Conservation (phyloP, 148 eudicot genomes). For the Beta vulgaris region DNA sequence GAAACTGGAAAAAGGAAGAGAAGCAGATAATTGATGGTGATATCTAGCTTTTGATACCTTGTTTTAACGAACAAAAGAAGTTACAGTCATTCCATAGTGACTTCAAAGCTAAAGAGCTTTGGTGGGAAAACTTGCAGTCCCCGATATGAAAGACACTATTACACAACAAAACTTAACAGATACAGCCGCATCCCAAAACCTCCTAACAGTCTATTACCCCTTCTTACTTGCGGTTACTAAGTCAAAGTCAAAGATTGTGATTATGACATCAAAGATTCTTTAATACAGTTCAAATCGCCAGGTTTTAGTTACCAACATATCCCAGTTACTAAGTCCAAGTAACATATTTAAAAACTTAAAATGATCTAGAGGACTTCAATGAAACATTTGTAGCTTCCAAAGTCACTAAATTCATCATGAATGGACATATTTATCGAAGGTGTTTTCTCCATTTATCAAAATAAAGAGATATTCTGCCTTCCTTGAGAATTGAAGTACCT, state of each 20-base stretch:
- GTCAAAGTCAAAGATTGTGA: neutral
- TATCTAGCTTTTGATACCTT: neutral
- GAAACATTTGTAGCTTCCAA: neutral
- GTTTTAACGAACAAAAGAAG: neutral
- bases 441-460: neutral
- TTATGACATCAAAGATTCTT: neutral
- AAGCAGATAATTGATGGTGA: neutral
- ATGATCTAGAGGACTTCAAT: neutral
- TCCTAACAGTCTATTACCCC: neutral
- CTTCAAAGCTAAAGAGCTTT: conserved; percentile 2
- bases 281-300: neutral
- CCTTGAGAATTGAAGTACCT: too few species aligned
- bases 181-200: neutral
- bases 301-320: neutral
- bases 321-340: neutral
- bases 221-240: neutral
- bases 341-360: neutral
- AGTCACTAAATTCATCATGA: neutral
- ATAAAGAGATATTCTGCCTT: too few species aligned
- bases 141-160: neutral
- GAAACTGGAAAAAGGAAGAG: neutral
- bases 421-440: neutral
- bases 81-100: neutral
- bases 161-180: neutral
- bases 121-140: neutral